Conservation (phyloP, 2,329 filamentous ascomycete genomes). For the Colletotrichum kahawae region DNA sequence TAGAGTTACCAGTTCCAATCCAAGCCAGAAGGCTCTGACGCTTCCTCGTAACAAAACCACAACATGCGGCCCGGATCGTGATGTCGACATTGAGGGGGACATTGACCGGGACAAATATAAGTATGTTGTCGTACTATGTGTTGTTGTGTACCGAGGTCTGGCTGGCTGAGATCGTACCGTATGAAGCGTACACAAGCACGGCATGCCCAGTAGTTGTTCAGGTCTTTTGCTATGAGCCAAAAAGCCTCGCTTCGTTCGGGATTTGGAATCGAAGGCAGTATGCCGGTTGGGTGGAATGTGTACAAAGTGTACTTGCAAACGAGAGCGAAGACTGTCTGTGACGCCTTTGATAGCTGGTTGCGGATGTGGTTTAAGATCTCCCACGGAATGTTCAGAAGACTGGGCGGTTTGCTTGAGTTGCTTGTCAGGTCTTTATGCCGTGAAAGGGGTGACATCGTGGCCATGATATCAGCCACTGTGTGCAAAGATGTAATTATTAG, state of each 20-base stretch:
- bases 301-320: background rate
- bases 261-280: background rate
- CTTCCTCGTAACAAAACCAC: no score
- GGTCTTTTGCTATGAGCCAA: fast-evolving
- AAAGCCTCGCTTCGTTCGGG: background rate
- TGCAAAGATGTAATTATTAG: fast-evolving
- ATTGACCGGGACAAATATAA: background rate
- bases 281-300: background rate
- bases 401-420: background rate
- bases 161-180: background rate
- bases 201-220: background rate
- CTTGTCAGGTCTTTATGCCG: background rate
- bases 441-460: no score
- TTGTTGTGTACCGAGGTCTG: background rate
- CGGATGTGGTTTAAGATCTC: background rate
- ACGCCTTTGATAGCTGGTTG: background rate
- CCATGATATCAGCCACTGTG: fast-evolving
- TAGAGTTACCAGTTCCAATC: no score
- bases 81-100: background rate
- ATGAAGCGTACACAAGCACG: background rate
- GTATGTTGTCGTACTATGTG: background rate
- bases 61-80: no score
- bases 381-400: background rate
- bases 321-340: background rate
- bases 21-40: no score